Base-by-base conservation (phyloP, 345 rosid genomes). In the Carallia pectinifolia region DNA sequence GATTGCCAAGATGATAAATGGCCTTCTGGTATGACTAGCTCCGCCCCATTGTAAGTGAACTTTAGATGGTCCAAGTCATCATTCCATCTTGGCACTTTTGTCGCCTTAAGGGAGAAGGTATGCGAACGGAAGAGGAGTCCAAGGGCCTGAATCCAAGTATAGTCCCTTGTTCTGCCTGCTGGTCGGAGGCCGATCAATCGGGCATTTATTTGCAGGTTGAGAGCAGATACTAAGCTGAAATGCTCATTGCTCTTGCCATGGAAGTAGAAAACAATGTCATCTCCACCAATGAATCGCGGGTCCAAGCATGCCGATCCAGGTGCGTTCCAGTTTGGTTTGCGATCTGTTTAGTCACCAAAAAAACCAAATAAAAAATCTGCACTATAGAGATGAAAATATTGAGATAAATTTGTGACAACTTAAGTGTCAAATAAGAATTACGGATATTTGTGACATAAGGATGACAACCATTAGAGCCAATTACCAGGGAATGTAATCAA, bases 271-370 rank as follows among this genome's bases (percentile, higher is more conserved):
- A 87, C 84, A 50, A 81, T 73, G 12, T 89, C 85, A 18, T 85
- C 91, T 2, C 83, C 95, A 6, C 91, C 90, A 4, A 89, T 80
- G 83, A 87, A 89, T 2, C 88, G 74, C 9, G 90, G 91, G 62
- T 89, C 95, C 30, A 73, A 73, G 77, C 95, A 87, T 9, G 88
- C 89, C 47, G 91, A 80, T 75, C 89, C 90, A 9, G 80, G 86
- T 30, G 71, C 64, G 30, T 82, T 59, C 53, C 86, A 81, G 63
- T 40, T 71, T 4, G 79, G 77, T 61, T 73, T 81, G 18, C 61
- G 72, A 17, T 64, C 84, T 80, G 71, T 38, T 38, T 38, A 38
- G 40, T 38, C 40, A 7, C 40, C 40, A 58, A 65, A 23, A 19
- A 31, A 7, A 38, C 7, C 8, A 38, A 38, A 38, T 38, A 38